A percentile compares a stretch with the other conserved stretches of the same genome.
Evolutionary conservation across 805 yeast species (phyloP).

Genomic region (Cyberlindnera xylosilytica): DNA sequence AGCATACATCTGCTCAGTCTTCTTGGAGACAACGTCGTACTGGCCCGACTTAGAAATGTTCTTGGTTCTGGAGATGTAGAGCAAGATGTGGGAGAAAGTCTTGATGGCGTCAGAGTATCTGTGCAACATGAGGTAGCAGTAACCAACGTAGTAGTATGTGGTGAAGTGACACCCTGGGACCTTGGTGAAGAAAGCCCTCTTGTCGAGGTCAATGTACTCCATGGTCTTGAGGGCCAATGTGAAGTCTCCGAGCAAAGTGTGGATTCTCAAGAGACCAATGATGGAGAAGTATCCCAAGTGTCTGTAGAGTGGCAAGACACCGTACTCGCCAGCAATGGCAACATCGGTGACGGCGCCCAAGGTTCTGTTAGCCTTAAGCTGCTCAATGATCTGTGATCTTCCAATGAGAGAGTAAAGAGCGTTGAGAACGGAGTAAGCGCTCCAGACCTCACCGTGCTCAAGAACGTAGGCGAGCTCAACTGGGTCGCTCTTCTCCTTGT

Average conservation of each 20-base stretch:
- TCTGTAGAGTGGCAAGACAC: conserved; percentile 40
- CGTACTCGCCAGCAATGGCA: conserved; percentile 42
- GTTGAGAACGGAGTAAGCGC: conserved; percentile 44
- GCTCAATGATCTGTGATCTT: conserved; percentile 28
- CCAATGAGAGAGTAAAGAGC: conserved; percentile 45
- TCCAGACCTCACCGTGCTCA: conserved; percentile 42
- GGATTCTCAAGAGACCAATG: conserved; percentile 48
- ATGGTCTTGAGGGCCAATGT: conserved; percentile 46
- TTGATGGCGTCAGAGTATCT: conserved; percentile 49
- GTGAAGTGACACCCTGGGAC: conserved; percentile 49
- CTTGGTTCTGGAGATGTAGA: conserved; percentile 44
- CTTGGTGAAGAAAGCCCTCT: conserved; percentile 43
- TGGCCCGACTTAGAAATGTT: conserved; percentile 41
- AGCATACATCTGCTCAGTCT: conserved; percentile 50
- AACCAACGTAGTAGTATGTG: conserved; percentile 49
- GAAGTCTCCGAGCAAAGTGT: conserved; percentile 47
- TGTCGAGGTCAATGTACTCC: conserved; percentile 44
- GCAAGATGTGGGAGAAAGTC: conserved; percentile 43
- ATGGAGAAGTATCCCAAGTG: conserved; percentile 46
- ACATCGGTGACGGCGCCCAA: conserved; percentile 13
- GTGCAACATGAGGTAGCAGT: conserved; percentile 48
- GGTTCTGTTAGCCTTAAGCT: conserved; percentile 15
- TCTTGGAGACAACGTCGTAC: conserved; percentile 44
- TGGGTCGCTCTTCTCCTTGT: conserved; percentile 25
- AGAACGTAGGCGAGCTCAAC: conserved; percentile 36